A percentile compares a stretch with the other conserved stretches of the same genome.
Conservation (phyloP, 345 rosid genomes). For the Linum lewisii region DNA sequence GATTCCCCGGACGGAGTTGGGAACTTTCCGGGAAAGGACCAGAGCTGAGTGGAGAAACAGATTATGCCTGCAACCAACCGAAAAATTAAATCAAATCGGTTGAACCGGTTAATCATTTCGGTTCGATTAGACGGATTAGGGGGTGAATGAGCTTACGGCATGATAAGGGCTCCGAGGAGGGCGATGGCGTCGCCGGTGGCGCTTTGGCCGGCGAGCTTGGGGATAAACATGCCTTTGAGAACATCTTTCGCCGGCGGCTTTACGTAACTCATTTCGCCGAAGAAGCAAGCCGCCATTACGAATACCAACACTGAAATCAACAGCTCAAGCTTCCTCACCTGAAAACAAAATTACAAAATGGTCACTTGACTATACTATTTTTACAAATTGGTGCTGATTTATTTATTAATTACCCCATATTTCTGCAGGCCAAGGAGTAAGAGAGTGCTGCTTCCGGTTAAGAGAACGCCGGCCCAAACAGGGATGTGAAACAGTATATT, state of each 20-base stretch:
- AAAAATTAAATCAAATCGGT: too few species aligned
- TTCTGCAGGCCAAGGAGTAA: constrained; percentile 49
- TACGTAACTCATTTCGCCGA: constrained; percentile 34
- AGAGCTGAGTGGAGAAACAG: constrained; percentile 44
- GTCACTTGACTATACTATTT: too few species aligned
- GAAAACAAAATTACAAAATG: background rate
- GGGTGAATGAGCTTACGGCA: constrained; percentile 39
- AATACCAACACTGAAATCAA: constrained; percentile 32
- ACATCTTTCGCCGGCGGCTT: constrained; percentile 39
- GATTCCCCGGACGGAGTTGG: constrained; percentile 35
- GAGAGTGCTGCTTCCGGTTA: constrained; percentile 51
- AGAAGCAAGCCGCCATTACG: constrained; percentile 43
- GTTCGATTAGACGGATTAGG: too few species aligned
- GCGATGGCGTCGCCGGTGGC: constrained; percentile 40
- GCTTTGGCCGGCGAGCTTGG: constrained; percentile 30
- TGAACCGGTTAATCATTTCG: too few species aligned
- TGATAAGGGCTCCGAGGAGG: constrained; percentile 39
- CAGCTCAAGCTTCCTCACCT: constrained; percentile 45
- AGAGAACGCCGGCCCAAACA: constrained; percentile 47
- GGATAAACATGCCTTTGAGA: constrained; percentile 38
- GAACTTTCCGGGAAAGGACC: constrained; percentile 35
- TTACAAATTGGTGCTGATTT: too few species aligned
- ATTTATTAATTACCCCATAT: constrained; percentile 44
- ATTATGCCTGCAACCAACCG: constrained; percentile 37
- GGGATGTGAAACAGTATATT: constrained; percentile 44